Conservation (phyloP, 2,329 filamentous ascomycete genomes). For the Apiospora phragmitis region DNA sequence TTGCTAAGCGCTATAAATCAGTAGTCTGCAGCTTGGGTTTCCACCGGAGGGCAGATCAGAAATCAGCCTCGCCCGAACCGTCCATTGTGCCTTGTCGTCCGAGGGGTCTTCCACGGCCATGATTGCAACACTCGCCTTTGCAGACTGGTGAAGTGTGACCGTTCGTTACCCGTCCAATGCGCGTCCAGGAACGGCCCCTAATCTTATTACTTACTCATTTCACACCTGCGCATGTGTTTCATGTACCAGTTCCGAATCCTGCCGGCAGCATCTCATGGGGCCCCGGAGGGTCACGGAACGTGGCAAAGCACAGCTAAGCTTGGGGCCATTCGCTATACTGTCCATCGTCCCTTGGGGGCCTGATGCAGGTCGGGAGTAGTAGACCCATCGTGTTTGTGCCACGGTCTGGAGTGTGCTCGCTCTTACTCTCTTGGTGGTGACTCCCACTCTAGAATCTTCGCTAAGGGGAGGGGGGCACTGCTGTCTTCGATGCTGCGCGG, state of each 20-base stretch:
- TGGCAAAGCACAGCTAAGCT: neutral
- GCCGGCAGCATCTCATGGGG: neutral
- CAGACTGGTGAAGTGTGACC: neutral
- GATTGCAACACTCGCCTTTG: neutral
- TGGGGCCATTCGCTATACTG: conserved; percentile 2
- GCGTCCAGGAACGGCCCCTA: neutral
- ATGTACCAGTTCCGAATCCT: neutral
- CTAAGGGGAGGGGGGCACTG: neutral
- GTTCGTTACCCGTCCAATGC: conserved; percentile 3
- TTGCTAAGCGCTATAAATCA: conserved; percentile 7
- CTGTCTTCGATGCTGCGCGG: neutral
- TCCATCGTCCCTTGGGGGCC: neutral
- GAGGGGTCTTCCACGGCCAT: neutral
- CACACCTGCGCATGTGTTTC: neutral
- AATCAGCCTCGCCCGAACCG: neutral
- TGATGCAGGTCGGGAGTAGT: no score
- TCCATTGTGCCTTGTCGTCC: neutral
- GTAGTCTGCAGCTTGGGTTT: neutral
- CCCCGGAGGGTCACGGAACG: neutral
- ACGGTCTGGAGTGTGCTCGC: neutral
- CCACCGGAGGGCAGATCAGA: neutral
- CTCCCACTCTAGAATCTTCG: neutral
- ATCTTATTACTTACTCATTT: neutral
- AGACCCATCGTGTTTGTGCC: neutral
- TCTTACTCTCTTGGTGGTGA: neutral